Conservation (phyloP, 306 rosid genomes). For the Trichosanthes cucumerina region DNA sequence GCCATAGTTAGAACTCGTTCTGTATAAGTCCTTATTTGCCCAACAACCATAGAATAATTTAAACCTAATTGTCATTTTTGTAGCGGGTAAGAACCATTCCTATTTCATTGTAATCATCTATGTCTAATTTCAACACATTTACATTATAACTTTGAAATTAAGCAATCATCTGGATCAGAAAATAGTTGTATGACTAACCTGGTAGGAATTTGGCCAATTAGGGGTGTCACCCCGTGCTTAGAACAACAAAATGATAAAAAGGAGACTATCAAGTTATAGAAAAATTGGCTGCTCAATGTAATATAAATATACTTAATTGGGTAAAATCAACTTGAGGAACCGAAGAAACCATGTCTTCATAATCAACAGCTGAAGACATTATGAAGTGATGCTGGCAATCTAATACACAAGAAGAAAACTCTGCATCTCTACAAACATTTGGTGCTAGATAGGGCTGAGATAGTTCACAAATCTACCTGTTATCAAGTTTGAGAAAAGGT, state of each 20-base stretch:
- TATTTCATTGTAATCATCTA: not conserved
- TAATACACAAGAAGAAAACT: conserved; percentile 4
- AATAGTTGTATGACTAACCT: not conserved
- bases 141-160: not conserved
- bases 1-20: too few relatives aligned
- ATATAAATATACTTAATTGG: not conserved
- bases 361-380: not conserved
- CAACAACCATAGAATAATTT: too few relatives aligned
- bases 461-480: conserved; percentile 51
- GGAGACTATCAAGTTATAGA: not conserved
- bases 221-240: not conserved
- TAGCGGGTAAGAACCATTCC: not conserved
- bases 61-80: not conserved
- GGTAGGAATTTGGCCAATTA: not conserved
- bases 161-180: not conserved
- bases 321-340: not conserved
- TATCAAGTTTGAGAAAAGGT: not conserved
- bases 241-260: not conserved
- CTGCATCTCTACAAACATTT: conserved; percentile 3
- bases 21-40: too few relatives aligned
- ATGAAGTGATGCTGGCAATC: not conserved
- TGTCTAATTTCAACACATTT: not conserved
- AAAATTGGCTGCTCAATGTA: not conserved
- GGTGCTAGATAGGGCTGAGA: conserved; percentile 42
- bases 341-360: conserved; percentile 3